phyloP scores from a whole-genome alignment of 73 alveolate genomes.

The Symbiodinium natans region DNA sequence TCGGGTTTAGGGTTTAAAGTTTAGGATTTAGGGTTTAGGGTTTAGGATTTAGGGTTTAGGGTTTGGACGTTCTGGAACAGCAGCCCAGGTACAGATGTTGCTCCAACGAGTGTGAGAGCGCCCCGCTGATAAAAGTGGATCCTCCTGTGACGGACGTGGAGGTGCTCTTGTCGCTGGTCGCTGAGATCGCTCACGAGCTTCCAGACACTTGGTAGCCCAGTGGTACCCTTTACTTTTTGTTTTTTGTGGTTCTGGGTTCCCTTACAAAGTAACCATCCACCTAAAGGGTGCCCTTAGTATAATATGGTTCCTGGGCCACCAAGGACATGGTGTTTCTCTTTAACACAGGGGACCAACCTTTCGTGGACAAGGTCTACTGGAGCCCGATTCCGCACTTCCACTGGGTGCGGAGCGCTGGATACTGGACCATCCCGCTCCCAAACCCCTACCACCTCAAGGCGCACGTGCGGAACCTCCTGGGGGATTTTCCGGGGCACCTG shows the following conservation, averaged over 20 bases:
- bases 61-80: too few relatives aligned
- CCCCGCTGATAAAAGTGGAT: neutral
- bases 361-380: constrained; percentile 61
- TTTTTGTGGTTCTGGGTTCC: too few relatives aligned
- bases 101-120: neutral
- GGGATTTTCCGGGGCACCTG: constrained; percentile 7
- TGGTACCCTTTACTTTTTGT: too few relatives aligned
- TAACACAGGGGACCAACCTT: constrained; percentile 85
- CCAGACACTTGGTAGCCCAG: neutral
- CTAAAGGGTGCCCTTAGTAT: too few relatives aligned
- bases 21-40: too few relatives aligned
- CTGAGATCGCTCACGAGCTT: constrained; percentile 36
- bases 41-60: too few relatives aligned
- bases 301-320: too few relatives aligned
- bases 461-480: constrained; percentile 48
- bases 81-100: neutral
- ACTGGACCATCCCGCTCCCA: constrained; percentile 86
- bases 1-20: too few relatives aligned
- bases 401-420: constrained; percentile 75
- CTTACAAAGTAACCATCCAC: too few relatives aligned
- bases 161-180: constrained; percentile 60
- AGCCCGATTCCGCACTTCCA: constrained; percentile 82
- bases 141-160: neutral
- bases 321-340: constrained; percentile 64
- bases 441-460: constrained; percentile 84